These are phyloP conservation scores for Passalora sequoiae DNA, from an alignment of 2,329 filamentous ascomycete species.

Conservation along the genomic window DNA sequence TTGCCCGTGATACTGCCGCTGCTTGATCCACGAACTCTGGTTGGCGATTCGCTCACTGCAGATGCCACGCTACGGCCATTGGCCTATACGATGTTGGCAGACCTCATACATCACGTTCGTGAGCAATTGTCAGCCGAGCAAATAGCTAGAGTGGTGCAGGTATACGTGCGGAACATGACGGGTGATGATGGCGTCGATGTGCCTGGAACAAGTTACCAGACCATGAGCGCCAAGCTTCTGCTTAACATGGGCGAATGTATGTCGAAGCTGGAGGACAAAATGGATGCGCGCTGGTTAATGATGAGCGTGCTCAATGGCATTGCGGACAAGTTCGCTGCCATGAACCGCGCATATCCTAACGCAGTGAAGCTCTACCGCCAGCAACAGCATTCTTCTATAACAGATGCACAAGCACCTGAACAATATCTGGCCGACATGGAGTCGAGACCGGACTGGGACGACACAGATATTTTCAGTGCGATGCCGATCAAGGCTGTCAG, in stretches of 20 bases:
- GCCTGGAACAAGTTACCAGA: slow-evolving; percentile 96
- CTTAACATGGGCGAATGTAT: slow-evolving; percentile 99
- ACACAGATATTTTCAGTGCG: slow-evolving; percentile 94
- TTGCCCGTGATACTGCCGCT: slow-evolving; percentile 90
- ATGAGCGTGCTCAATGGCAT: slow-evolving; percentile 98
- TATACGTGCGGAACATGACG: slow-evolving; percentile 93
- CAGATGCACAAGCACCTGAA: slow-evolving; percentile 54
- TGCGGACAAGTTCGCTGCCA: slow-evolving; percentile 93
- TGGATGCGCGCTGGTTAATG: slow-evolving; percentile 88
- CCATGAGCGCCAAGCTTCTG: slow-evolving; percentile 95
- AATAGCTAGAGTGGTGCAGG: slow-evolving; percentile 91
- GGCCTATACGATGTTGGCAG: slow-evolving; percentile 96
- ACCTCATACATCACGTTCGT: slow-evolving; percentile 93
- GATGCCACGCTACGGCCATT: slow-evolving; percentile 94
- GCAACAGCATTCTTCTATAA: slow-evolving; percentile 50
- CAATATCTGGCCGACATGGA: slow-evolving; percentile 81
- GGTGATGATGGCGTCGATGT: slow-evolving; percentile 63
- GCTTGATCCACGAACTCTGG: slow-evolving; percentile 85
- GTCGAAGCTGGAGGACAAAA: slow-evolving; percentile 85
- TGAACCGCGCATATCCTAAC: slow-evolving; percentile 95
- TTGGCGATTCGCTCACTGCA: slow-evolving; percentile 91
- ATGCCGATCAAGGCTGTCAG: slow-evolving; percentile 95
- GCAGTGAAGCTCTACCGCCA: slow-evolving; percentile 85
- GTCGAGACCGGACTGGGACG: slow-evolving; percentile 85
- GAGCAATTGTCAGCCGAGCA: slow-evolving; percentile 84